Conservation (phyloP, 2,329 filamentous ascomycete species). For the Stemphylium vesicarium region DNA sequence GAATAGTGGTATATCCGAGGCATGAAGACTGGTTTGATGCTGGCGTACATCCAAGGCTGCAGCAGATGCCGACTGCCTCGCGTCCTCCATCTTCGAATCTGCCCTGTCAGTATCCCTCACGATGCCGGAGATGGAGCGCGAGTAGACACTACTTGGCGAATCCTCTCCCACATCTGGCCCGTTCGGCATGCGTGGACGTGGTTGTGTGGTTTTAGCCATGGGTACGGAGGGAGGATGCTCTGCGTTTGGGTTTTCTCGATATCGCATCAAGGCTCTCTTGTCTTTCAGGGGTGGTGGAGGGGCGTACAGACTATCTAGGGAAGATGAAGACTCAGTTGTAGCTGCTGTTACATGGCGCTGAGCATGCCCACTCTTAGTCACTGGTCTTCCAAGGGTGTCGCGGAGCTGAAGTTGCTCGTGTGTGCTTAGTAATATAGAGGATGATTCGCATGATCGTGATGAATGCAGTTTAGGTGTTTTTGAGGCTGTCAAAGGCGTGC, state of each 20-base stretch:
- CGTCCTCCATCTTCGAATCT: neutral
- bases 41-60: neutral
- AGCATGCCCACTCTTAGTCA: neutral
- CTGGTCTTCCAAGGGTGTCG: too few species aligned
- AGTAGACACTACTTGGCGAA: constrained; percentile 10
- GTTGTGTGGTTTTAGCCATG: neutral
- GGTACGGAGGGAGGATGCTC: neutral
- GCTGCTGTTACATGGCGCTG: neutral
- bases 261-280: neutral
- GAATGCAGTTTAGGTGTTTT: neutral
- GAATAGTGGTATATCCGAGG: neutral
- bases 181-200: neutral
- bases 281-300: neutral
- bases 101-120: neutral
- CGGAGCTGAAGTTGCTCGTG: too few species aligned
- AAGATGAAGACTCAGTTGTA: neutral
- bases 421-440: neutral
- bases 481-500: neutral
- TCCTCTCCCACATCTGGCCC: neutral
- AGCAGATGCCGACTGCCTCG: neutral
- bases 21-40: neutral
- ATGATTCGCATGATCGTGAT: neutral
- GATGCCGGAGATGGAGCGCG: constrained; percentile 8
- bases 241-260: neutral
- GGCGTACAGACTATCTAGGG: neutral